Conservation (phyloP, 129 eudicot genomes). For the Helichrysum umbraculigerum region DNA sequence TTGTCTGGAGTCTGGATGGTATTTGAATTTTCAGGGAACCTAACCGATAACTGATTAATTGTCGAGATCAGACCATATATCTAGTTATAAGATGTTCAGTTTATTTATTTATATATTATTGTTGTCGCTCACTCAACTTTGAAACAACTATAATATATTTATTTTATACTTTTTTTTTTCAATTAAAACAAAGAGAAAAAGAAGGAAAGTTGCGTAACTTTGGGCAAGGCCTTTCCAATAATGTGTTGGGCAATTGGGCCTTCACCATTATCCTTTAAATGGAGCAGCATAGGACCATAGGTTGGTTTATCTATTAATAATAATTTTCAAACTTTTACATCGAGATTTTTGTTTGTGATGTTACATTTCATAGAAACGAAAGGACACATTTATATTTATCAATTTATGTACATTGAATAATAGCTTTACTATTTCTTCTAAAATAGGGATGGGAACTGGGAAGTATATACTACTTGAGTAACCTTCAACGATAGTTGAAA, state of each 20-base stretch:
- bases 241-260: background rate
- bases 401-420: background rate
- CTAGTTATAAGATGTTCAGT: no score
- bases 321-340: background rate
- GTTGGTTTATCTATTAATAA: background rate
- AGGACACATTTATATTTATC: background rate
- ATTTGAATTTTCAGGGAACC: no score
- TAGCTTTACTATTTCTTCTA: background rate
- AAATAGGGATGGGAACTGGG: background rate
- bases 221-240: slow-evolving; percentile 6
- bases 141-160: no score
- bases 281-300: background rate
- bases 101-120: no score
- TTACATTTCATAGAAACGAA: background rate
- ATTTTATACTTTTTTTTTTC: no score
- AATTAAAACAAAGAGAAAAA: no score
- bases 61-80: no score
- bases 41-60: no score
- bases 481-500: slow-evolving; percentile 10
- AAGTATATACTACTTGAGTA: background rate
- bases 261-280: background rate
- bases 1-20: no score
- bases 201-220: background rate
- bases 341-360: slow-evolving; percentile 3
- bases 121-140: no score